These are phyloP conservation scores for Houttuynia cordata DNA, from an alignment of 164 flowering plant species.

Conservation along the genomic window DNA sequence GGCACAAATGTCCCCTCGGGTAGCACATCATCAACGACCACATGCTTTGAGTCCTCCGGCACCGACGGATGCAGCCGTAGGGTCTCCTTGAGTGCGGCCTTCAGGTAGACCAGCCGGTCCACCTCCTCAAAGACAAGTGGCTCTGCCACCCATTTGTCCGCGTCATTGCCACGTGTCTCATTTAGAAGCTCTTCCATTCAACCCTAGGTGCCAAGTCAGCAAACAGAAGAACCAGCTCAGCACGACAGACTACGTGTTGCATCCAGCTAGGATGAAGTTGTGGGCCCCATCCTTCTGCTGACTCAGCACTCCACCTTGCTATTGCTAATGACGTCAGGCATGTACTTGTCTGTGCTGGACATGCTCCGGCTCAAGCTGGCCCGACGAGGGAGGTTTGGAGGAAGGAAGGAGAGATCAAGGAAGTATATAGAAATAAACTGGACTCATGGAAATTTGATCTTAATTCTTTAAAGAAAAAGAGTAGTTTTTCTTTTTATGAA, in stretches of 20 bases:
- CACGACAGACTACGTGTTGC: slow-evolving; percentile 87
- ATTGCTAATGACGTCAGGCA: no score
- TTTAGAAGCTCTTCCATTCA: slow-evolving; percentile 39
- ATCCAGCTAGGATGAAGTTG: slow-evolving; percentile 79
- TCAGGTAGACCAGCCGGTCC: slow-evolving; percentile 49
- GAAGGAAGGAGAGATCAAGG: no score
- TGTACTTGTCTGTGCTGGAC: no score
- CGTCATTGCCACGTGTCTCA: slow-evolving; percentile 45
- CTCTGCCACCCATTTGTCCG: slow-evolving; percentile 32
- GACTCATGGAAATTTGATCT: no score
- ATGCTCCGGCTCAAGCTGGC: no score
- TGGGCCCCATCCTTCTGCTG: slow-evolving; percentile 13
- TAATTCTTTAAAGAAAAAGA: no score
- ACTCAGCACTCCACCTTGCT: slow-evolving; percentile 9
- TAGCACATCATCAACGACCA: slow-evolving; percentile 46
- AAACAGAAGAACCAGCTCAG: slow-evolving; percentile 83
- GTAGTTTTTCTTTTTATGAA: no score
- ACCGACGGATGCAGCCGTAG: slow-evolving; percentile 78
- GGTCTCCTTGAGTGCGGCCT: slow-evolving; percentile 72
- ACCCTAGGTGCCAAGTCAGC: slow-evolving; percentile 40
- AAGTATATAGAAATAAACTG: no score
- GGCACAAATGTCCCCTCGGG: slow-evolving; percentile 66
- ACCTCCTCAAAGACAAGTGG: slow-evolving; percentile 69
- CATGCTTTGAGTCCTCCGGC: slow-evolving; percentile 71
- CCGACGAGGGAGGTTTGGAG: no score